Conservation (phyloP, 768 basidiomycete species). For the Gautieria morchelliformis region DNA sequence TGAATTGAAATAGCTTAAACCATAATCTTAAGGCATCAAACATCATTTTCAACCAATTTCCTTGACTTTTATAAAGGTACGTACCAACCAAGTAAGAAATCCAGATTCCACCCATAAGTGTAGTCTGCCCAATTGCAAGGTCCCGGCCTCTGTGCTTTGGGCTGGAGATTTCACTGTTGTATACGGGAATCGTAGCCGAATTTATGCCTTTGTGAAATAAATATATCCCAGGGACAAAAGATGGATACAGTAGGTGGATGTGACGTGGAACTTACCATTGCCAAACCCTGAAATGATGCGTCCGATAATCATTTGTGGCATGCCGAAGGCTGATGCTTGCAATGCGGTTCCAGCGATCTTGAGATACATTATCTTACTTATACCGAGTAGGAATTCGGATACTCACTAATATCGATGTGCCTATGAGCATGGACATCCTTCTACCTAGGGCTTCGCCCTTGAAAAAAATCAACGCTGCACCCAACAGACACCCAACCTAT, state of each 20-base stretch:
- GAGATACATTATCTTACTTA: not conserved
- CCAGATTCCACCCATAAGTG: constrained; percentile 2
- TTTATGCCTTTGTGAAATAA: not conserved
- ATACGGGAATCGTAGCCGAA: constrained; percentile 6
- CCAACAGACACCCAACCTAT: constrained; percentile 7
- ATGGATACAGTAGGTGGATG: no score
- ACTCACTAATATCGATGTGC: constrained; percentile 3
- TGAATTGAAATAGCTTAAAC: constrained; percentile 2
- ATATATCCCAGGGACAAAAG: not conserved
- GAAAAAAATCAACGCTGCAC: constrained; percentile 5
- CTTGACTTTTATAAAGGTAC: not conserved
- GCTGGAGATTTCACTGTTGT: constrained; percentile 6
- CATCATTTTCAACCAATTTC: no score
- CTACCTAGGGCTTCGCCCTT: constrained; percentile 1
- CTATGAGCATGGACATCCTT: constrained; percentile 5
- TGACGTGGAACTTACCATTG: not conserved
- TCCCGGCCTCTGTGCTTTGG: constrained; percentile 3
- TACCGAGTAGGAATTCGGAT: not conserved
- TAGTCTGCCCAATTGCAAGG: constrained; percentile 4
- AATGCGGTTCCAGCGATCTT: constrained; percentile 5
- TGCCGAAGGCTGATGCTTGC: constrained; percentile 3
- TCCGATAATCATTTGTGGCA: constrained; percentile 7
- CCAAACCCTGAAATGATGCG: constrained; percentile 7
- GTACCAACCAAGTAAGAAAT: constrained; percentile 6
- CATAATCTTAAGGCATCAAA: not conserved